Conservation (phyloP, 2,329 filamentous ascomycete genomes). For the Beauveria asiatica region DNA sequence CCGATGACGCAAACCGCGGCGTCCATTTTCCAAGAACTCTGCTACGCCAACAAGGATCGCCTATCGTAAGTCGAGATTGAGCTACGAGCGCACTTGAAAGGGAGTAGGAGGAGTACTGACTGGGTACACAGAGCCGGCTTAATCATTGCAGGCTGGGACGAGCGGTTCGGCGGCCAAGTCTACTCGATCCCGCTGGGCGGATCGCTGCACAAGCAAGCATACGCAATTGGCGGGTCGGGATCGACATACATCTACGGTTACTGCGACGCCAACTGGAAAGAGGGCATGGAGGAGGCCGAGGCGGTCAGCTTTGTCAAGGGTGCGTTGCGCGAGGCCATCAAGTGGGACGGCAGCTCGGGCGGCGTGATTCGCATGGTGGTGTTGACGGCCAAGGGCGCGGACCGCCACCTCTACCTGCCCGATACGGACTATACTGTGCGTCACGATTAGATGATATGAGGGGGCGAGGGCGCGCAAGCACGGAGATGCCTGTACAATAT, state of each 20-base stretch:
- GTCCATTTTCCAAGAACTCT: constrained; percentile 94
- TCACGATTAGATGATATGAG: constrained; percentile 45
- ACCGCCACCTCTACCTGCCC: constrained; percentile 90
- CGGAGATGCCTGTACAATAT: constrained; percentile 20
- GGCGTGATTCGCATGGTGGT: constrained; percentile 98
- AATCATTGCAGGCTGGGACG: constrained; percentile 97
- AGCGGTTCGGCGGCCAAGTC: constrained; percentile 89
- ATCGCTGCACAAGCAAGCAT: constrained; percentile 93
- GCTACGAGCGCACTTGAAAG: background rate
- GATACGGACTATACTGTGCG: constrained; percentile 76
- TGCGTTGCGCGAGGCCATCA: constrained; percentile 87
- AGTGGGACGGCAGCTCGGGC: constrained; percentile 98
- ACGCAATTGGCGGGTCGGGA: constrained; percentile 90
- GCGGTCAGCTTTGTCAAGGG: constrained; percentile 91
- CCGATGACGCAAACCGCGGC: constrained; percentile 94
- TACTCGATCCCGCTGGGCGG: constrained; percentile 96
- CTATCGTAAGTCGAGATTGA: constrained; percentile 57
- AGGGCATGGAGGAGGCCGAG: constrained; percentile 87
- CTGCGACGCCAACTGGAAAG: constrained; percentile 92
- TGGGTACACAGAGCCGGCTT: constrained; percentile 65
- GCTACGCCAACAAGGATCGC: constrained; percentile 93
- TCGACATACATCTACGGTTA: constrained; percentile 99
- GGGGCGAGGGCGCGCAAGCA: constrained; percentile 10
- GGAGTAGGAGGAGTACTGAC: constrained; percentile 13
- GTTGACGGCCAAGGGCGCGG: constrained; percentile 78